A percentile compares a stretch with the other conserved stretches of the same genome.
phyloP scores from a whole-genome alignment of 2,329 filamentous ascomycete species.

The Alternaria infectoria region DNA sequence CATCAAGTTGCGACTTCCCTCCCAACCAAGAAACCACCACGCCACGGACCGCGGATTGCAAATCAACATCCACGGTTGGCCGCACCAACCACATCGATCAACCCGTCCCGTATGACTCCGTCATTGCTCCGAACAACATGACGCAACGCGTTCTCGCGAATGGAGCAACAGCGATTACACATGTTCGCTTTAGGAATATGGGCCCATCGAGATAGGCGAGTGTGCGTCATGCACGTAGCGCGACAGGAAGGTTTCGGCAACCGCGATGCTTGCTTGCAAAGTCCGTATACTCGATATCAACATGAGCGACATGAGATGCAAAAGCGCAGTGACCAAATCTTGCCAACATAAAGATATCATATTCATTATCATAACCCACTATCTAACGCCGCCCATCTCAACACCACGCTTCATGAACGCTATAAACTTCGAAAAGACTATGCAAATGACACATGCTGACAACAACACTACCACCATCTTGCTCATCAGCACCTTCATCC shows the following conservation, averaged over 20 bases:
- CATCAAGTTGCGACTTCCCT: neutral
- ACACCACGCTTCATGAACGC: constrained; percentile 3
- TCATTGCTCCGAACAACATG: fast-evolving
- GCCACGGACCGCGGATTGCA: neutral
- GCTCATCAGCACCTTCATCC: neutral
- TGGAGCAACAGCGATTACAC: no score
- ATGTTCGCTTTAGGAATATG: neutral
- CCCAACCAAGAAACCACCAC: neutral
- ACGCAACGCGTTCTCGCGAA: neutral
- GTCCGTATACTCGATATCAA: neutral
- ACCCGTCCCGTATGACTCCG: neutral
- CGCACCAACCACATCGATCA: neutral
- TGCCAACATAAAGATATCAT: neutral
- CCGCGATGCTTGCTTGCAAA: neutral
- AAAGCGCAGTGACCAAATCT: neutral
- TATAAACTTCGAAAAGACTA: neutral
- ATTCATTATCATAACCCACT: neutral
- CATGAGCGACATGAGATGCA: neutral
- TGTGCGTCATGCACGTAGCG: neutral
- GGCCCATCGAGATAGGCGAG: neutral
- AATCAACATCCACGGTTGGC: neutral
- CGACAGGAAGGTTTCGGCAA: neutral
- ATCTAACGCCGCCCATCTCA: neutral
- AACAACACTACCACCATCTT: neutral
- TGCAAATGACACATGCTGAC: neutral